These are phyloP conservation scores for Thelonectria olida DNA, from an alignment of 2,329 filamentous ascomycete genomes.

Conservation along the genomic window DNA sequence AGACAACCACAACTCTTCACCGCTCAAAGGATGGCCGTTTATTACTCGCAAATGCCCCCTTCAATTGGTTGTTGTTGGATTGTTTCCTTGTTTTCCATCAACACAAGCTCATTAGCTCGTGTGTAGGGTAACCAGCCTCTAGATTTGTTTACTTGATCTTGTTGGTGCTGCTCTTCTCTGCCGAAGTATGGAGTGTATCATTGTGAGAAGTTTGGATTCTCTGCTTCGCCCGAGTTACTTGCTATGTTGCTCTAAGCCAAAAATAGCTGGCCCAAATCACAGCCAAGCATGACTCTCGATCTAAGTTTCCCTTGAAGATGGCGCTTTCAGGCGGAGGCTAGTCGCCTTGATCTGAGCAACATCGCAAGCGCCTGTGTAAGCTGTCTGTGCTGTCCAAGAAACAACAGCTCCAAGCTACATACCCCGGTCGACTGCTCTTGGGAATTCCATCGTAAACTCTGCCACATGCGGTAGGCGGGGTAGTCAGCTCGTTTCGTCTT, in stretches of 20 bases:
- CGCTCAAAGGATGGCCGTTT: not conserved
- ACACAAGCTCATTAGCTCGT: not conserved
- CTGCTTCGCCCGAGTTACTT: too few relatives aligned
- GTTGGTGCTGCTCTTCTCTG: too few relatives aligned
- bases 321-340: slow-evolving; percentile 12
- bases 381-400: slow-evolving; percentile 1
- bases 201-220: too few relatives aligned
- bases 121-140: not conserved
- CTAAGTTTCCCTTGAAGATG: slow-evolving; percentile 8
- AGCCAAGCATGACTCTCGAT: not conserved
- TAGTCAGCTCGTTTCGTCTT: not conserved
- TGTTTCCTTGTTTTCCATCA: not conserved
- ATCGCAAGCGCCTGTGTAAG: too few relatives aligned
- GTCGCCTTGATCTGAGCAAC: not conserved
- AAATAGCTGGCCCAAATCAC: not conserved
- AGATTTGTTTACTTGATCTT: not conserved
- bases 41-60: not conserved
- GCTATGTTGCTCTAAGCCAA: too few relatives aligned
- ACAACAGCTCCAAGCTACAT: slow-evolving; percentile 5
- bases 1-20: not conserved
- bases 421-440: not conserved
- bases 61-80: not conserved
- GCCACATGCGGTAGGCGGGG: not conserved
- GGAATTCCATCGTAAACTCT: not conserved
- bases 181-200: too few relatives aligned